Conservation (phyloP, 805 yeast species). For the Barnettozyma sp. region DNA sequence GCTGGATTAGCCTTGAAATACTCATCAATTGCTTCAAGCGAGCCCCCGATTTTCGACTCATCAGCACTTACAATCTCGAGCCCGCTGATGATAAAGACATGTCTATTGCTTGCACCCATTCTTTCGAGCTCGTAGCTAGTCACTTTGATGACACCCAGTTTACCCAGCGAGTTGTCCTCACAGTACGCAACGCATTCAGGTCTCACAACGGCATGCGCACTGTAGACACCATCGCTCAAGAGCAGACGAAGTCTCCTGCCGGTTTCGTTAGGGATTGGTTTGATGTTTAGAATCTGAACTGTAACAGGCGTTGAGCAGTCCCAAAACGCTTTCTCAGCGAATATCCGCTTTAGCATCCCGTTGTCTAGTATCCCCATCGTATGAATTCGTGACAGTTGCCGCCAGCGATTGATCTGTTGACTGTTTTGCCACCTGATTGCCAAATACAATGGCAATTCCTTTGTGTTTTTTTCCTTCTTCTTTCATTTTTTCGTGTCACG, state of each 20-base stretch:
- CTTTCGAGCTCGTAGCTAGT: conserved; percentile 35
- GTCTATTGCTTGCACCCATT: conserved; percentile 31
- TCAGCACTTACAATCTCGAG: conserved; percentile 28
- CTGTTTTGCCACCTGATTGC: not conserved
- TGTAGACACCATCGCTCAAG: conserved; percentile 46
- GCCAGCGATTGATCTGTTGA: too few relatives aligned
- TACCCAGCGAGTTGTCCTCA: conserved; percentile 40
- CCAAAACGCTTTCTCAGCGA: conserved; percentile 19
- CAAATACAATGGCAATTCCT: not conserved
- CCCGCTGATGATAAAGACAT: conserved; percentile 24
- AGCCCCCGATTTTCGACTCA: conserved; percentile 33
- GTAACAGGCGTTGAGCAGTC: conserved; percentile 23
- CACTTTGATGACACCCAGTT: conserved; percentile 36
- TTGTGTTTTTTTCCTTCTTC: not conserved
- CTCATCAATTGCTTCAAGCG: conserved; percentile 42
- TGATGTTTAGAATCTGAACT: conserved; percentile 31
- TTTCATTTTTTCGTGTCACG: not conserved
- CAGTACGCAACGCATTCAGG: conserved; percentile 41
- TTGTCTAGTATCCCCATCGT: conserved; percentile 10
- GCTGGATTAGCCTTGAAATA: conserved; percentile 55
- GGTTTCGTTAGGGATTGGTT: conserved; percentile 32
- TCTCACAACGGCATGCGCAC: conserved; percentile 47
- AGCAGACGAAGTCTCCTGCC: conserved; percentile 39
- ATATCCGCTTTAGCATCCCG: conserved; percentile 16
- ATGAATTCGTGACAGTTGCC: too few relatives aligned